Evolutionary conservation across 2,329 filamentous ascomycete species (phyloP), one percentile per base, ranked within the genome.

Genomic region (Aspergillus novoparasiticus): DNA sequence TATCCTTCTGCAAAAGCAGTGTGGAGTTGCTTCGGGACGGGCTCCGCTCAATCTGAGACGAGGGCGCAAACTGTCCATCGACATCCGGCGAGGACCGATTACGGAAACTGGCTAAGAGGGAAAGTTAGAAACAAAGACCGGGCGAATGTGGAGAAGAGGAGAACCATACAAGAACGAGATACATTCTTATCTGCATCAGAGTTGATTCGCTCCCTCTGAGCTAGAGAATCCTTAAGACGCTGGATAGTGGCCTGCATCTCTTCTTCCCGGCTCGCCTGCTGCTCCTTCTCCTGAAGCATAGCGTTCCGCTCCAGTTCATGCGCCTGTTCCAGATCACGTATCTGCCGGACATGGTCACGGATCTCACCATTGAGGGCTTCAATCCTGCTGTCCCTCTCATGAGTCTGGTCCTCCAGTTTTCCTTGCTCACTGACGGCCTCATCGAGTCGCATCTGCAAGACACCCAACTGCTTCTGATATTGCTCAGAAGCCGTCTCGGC

Each of bases 1-100:
- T 95, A 80, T 99, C 95, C 78, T 98, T 99, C 77, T 98, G 94
- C 70, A 96, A 85, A 57, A 98, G 86, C 58, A 97, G 84, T 78
- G 94, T 96, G 16, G 93, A 96, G 78, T 91, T 94, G 76, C 92
- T 96, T 67, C 91, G 87, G 39, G 93, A 96, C 72, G 96, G 92
- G 83, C 92, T 96, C 68, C 93, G 90, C 71, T 94, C 89, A 59
- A 96, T 80, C 4, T 92, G 93, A 19, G 90, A 90, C 1, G 93
- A 91, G 16, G 94, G 94, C 10, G 94, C 94, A 74, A 97, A 97
- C 72, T 92, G 92, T 57, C 88, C 88, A 69, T 94, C 92, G 60
- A 93, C 86, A 80, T 79, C 89, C 80, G 66, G 87, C 81, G 59
- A 87, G 76, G 71, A 85, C 79, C 73, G 82, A 79, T 73, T 90